A percentile compares a stretch with the other conserved stretches of the same genome.
Evolutionary conservation across 2,329 filamentous ascomycete species (phyloP).

Genomic region (Pseudopithomyces chartarum): DNA sequence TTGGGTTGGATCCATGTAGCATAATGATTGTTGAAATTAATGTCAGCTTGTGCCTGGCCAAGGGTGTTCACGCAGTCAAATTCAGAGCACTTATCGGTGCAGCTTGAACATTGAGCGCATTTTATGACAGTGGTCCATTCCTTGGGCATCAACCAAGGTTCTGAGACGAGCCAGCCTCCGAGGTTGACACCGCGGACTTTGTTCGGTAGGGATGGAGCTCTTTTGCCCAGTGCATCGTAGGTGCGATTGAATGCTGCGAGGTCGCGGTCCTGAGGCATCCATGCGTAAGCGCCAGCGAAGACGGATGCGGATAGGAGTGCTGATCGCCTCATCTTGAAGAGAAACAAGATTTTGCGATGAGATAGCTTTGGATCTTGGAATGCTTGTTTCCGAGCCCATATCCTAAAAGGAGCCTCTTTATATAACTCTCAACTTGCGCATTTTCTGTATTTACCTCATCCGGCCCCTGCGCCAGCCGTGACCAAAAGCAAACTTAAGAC

Average conservation of each 20-base stretch:
- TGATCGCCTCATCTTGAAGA: neutral
- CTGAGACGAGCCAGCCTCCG: slow-evolving; percentile 57
- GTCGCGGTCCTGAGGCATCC: slow-evolving; percentile 3
- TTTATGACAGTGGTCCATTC: slow-evolving; percentile 56
- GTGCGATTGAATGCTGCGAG: slow-evolving; percentile 7
- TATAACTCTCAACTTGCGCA: neutral
- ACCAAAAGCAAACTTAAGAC: neutral
- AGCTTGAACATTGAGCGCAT: slow-evolving; percentile 39
- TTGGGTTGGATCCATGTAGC: slow-evolving; percentile 54
- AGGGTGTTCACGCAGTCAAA: slow-evolving; percentile 59
- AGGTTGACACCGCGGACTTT: slow-evolving; percentile 63
- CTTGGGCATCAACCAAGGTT: slow-evolving; percentile 59
- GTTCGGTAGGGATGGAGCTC: slow-evolving; percentile 6
- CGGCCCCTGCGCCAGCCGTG: neutral
- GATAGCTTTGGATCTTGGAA: neutral
- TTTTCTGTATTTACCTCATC: neutral
- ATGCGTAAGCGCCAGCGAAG: neutral
- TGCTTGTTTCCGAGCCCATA: neutral
- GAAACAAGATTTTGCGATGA: neutral
- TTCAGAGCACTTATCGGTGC: slow-evolving; percentile 48
- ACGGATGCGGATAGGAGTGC: neutral
- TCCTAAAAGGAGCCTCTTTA: neutral
- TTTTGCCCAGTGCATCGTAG: neutral
- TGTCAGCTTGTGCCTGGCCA: slow-evolving; percentile 54
- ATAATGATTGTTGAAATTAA: slow-evolving; percentile 58